Evolutionary conservation across 2,329 filamentous ascomycete species (phyloP).

Genomic region (Cladophialophora immunda): DNA sequence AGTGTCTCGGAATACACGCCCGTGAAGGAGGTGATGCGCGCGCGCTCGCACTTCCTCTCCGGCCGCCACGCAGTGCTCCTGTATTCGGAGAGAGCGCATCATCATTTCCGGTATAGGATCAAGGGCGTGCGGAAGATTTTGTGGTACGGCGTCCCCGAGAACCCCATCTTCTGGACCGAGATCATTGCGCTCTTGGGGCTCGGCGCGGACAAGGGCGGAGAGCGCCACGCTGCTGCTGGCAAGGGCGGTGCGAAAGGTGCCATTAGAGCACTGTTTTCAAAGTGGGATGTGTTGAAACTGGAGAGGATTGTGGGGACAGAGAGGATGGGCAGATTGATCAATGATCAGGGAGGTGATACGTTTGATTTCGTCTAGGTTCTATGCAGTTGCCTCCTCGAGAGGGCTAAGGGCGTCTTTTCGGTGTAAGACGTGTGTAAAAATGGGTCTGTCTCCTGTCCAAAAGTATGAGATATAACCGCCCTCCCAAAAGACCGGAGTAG

Average conservation of each 20-base stretch:
- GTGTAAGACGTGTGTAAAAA: not conserved
- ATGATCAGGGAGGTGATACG: conserved; percentile 80
- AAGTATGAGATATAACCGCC: not conserved
- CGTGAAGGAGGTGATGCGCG: conserved; percentile 78
- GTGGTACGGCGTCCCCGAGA: conserved; percentile 90
- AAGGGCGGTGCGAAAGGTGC: conserved; percentile 60
- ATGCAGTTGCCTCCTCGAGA: not conserved
- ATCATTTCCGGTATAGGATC: conserved; percentile 88
- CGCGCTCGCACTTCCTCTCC: conserved; percentile 84
- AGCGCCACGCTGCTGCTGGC: conserved; percentile 57
- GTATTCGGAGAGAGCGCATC: conserved; percentile 95
- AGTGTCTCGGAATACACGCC: conserved; percentile 89
- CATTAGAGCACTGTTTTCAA: conserved; percentile 75
- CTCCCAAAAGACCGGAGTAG: not conserved
- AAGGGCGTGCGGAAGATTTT: conserved; percentile 84
- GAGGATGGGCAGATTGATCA: conserved; percentile 83
- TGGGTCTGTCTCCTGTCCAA: not conserved
- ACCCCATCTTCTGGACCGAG: conserved; percentile 65
- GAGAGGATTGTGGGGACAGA: conserved; percentile 86
- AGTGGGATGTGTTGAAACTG: conserved; percentile 86
- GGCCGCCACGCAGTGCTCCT: conserved; percentile 84
- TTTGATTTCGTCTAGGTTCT: conserved; percentile 85
- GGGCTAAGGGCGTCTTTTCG: not conserved
- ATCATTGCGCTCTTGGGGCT: conserved; percentile 52
- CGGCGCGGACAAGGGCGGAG: conserved; percentile 54